Evolutionary conservation across 1,139 yeast species (phyloP), one percentile per base, ranked within the genome.

Genomic region (Martiniozyma asiatica): DNA sequence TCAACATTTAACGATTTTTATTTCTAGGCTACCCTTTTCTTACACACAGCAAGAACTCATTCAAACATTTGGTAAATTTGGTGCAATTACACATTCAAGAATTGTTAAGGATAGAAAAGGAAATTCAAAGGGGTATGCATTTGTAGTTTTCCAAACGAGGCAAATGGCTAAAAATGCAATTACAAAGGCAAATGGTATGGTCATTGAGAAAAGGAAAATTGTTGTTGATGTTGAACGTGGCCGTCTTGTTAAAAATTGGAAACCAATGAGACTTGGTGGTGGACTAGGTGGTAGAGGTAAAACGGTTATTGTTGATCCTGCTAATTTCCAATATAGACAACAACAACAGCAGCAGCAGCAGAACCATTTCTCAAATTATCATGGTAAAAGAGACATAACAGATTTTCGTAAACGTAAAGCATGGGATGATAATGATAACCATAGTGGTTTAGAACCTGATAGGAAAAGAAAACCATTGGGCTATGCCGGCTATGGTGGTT

Each of bases 141-240:
- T 89, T 50, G 60, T 87, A 2, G 77, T 78, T 4, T 87, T 70
- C 52, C 76, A 69, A 44, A 59, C 63, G 27, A 78, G 68, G 33
- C 45, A 53, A 12, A 80, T 69, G 43, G 78, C 79, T 38, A 64
- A 61, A 36, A 51, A 35, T 38, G 85, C 92, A 10, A 63, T 67
- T n/a, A 59, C 63, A 20, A 73, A 65, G 23, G 65, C 71, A 21
- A 69, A 76, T 19, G 72, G 82, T 1, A 51, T 70, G 16, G 68
- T 50, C 10, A 50, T 74, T 13, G 34, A 30, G 6, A 33, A 31
- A 11, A 14, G 30, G 14, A 57, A 85, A 26, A 62, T 79, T 4
- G 53, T 84, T 14, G 84, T 80, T 1, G 98, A 89, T 50, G 73
- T 76, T 18, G 97, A 85, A 48, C 59, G 96, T 33, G 93, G 94